A percentile compares a stretch with the other conserved stretches of the same genome.
Conservation (phyloP, 1,284 basidiomycete species). For the Irpex sp. region DNA sequence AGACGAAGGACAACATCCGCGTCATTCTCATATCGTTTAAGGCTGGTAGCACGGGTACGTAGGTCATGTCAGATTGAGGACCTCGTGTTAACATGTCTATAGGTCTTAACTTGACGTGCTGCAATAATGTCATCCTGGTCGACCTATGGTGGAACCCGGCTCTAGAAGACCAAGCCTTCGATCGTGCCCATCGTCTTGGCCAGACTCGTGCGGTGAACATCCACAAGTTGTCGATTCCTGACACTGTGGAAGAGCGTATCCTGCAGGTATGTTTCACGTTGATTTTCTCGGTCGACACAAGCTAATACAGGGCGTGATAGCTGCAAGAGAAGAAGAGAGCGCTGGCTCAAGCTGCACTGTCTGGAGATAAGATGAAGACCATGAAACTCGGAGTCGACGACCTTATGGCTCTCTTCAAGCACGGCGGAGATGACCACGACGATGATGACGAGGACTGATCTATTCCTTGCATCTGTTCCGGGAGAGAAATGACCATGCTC, state of each 20-base stretch:
- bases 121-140: slow-evolving; percentile 90
- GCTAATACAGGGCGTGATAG: slow-evolving; percentile 25
- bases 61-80: not conserved
- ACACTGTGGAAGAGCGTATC: slow-evolving; percentile 90
- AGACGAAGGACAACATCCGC: slow-evolving; percentile 48
- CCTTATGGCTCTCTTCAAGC: slow-evolving; percentile 73
- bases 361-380: slow-evolving; percentile 85
- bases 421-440: slow-evolving; percentile 52
- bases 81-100: slow-evolving; percentile 5
- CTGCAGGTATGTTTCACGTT: slow-evolving; percentile 46
- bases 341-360: slow-evolving; percentile 81
- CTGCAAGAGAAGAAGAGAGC: slow-evolving; percentile 88
- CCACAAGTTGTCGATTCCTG: slow-evolving; percentile 87
- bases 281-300: not conserved
- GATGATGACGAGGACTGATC: slow-evolving; percentile 34
- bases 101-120: slow-evolving; percentile 92
- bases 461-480: not conserved
- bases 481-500: too few species aligned
- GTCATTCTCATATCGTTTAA: slow-evolving; percentile 97
- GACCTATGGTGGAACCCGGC: slow-evolving; percentile 72
- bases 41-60: slow-evolving; percentile 81
- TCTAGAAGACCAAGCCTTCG: slow-evolving; percentile 59
- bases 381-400: slow-evolving; percentile 84
- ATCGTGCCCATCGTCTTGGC: slow-evolving; percentile 67
- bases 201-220: slow-evolving; percentile 88